Conservation (phyloP, 2,329 filamentous ascomycete species). For the Scedosporium boydii region DNA sequence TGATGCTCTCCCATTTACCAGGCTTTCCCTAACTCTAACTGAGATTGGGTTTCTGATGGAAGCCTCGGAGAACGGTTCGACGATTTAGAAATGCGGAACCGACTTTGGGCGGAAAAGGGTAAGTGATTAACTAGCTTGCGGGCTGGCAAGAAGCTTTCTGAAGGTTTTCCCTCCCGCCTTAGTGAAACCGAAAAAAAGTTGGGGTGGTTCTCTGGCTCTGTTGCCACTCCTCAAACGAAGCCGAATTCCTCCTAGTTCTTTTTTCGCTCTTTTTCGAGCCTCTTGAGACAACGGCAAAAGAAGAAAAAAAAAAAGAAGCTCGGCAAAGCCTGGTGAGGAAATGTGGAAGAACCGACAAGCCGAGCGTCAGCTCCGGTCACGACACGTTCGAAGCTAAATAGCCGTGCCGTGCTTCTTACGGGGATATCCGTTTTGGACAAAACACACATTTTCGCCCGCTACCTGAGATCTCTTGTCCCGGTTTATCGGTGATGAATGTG, state of each 20-base stretch:
- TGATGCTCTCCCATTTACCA: no score
- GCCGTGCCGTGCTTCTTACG: not conserved
- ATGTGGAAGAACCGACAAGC: slow-evolving; percentile 1
- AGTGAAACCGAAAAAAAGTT: no score
- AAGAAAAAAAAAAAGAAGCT: not conserved
- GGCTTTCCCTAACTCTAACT: no score
- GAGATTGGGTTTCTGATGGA: no score
- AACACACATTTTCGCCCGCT: not conserved
- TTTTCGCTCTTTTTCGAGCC: not conserved
- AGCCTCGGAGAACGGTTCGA: no score
- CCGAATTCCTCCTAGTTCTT: not conserved
- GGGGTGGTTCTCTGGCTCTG: not conserved
- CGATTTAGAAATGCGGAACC: no score
- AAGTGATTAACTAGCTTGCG: no score
- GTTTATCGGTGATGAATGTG: not conserved
- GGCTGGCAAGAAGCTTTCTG: no score
- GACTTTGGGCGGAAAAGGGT: no score
- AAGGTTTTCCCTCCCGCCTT: no score
- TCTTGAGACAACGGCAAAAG: not conserved
- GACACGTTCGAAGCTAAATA: slow-evolving; percentile 1
- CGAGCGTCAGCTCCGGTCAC: not conserved
- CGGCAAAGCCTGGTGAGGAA: not conserved
- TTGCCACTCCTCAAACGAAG: not conserved
- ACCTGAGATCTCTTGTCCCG: not conserved
- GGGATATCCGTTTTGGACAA: not conserved